Base-by-base conservation (phyloP, 805 yeast species). In the Wickerhamiella sorbophila region DNA sequence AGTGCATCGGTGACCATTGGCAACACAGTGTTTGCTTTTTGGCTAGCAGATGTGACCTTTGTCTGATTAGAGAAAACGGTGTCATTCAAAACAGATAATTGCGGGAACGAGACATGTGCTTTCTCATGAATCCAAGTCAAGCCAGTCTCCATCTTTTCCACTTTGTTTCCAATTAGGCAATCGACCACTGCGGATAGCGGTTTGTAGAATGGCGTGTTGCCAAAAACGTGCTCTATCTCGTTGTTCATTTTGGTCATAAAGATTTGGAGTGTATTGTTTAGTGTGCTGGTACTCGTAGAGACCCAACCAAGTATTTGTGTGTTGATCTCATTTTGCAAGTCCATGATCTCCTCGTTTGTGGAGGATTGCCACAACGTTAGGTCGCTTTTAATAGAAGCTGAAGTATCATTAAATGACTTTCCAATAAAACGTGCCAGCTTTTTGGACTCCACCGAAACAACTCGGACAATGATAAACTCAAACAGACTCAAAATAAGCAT, bases 91-190 rank as follows among this genome's bases (percentile, higher is more conserved):
- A 27, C 21, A 33, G 16, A n/a, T 4, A 50, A 33, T 8, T 44
- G 32, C 0, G 94, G 94, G 1, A 84, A 54, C 1, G 62, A 48
- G 2, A 86, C 59, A 14, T 73, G 65, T 2, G 86, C 66, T 47
- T 81, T 65, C 29, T 77, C 63, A 50, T 78, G 66, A 1, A 86
- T 62, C 96, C 96, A 91, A 1, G 77, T 70, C 42, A 87, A 60
- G 0, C 93, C 97, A 24, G 71, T 55, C 48, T 81, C 81, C 2
- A 85, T 64, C 18, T 70, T 66, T 12, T 66, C 66, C 5, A 88
- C 57, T 52, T 88, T 91, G 38, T 79, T 66, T 15, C 83, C 88
- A 31, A 91, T 65, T 2, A 83, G 73, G 62, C 98, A 88, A 26
- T 77, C 75, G 3, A 87, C 80, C 0, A 85, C 74, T 0, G 78